Percentiles rank a stretch among this genome's conserved stretches.
phyloP scores from a whole-genome alignment of 78 protist genomes.

The Diacronema lutheri region DNA sequence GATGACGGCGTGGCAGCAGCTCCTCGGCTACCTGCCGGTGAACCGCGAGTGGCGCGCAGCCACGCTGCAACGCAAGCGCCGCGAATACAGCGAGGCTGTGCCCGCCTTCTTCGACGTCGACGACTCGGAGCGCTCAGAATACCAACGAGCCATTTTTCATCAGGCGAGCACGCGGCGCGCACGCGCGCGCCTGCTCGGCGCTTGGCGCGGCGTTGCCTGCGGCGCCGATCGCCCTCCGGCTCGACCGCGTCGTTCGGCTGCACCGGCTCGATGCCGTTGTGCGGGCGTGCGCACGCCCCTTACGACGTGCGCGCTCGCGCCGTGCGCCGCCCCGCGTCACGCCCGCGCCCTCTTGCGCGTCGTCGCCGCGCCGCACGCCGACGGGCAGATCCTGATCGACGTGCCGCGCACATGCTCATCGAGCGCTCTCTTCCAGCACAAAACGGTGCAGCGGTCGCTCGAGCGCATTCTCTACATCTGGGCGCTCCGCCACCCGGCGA shows the following conservation, averaged over 20 bases:
- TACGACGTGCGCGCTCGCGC: no score
- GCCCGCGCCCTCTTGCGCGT: neutral
- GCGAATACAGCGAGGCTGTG: neutral
- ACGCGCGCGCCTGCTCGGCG: no score
- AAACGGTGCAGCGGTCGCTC: constrained; percentile 54
- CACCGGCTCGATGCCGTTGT: neutral
- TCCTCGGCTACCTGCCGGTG: constrained; percentile 10
- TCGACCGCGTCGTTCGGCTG: no score
- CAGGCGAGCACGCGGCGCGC: no score
- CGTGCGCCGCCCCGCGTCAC: neutral
- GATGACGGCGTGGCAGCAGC: constrained; percentile 3
- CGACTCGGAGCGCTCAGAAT: neutral
- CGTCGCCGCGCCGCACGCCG: no score
- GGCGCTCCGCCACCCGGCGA: constrained; percentile 93
- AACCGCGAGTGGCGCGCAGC: neutral
- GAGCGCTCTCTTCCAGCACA: constrained; percentile 63
- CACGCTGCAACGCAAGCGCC: neutral
- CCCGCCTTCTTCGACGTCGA: neutral
- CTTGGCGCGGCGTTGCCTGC: no score
- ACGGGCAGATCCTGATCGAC: constrained; percentile 84
- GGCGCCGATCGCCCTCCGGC: no score
- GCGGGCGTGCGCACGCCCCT: no score
- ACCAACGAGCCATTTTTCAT: neutral
- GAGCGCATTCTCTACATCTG: constrained; percentile 88
- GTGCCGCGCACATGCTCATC: constrained; percentile 85